phyloP scores from a whole-genome alignment of 2,329 filamentous ascomycete genomes.

The Cercospora citrullina region DNA sequence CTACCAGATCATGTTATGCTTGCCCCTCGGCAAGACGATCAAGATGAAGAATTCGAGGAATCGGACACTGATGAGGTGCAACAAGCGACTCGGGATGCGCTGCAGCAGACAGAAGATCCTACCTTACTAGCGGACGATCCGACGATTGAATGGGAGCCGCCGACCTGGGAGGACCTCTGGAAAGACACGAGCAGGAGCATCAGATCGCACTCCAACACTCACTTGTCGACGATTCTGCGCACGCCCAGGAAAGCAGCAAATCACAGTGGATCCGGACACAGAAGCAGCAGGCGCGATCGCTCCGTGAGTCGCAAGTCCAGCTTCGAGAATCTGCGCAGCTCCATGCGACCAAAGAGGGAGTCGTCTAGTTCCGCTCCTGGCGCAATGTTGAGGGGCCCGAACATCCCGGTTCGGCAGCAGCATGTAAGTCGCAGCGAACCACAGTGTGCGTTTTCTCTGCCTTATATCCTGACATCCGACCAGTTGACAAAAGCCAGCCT shows the following conservation, averaged over 20 bases:
- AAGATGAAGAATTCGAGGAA: background rate
- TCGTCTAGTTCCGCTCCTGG: background rate
- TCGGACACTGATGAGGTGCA: background rate
- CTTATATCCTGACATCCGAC: background rate
- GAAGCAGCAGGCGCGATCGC: background rate
- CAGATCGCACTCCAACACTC: constrained; percentile 5
- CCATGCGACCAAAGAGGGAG: background rate
- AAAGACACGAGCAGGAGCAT: constrained; percentile 3
- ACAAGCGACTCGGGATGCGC: constrained; percentile 5
- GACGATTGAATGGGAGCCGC: constrained; percentile 13
- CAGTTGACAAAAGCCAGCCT: background rate
- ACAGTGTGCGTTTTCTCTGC: background rate
- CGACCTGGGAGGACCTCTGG: constrained; percentile 13
- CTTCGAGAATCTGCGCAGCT: constrained; percentile 9
- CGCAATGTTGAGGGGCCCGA: background rate
- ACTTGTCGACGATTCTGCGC: background rate
- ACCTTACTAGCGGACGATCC: background rate
- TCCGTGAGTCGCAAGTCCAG: constrained; percentile 12
- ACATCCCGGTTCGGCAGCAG: background rate
- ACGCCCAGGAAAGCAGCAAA: background rate
- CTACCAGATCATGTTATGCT: background rate
- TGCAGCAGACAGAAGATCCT: background rate
- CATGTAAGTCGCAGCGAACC: background rate
- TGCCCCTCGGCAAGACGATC: background rate
- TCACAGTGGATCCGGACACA: background rate